phyloP scores from a whole-genome alignment of 1,284 basidiomycete genomes.

The Moesziomyces sp. region DNA sequence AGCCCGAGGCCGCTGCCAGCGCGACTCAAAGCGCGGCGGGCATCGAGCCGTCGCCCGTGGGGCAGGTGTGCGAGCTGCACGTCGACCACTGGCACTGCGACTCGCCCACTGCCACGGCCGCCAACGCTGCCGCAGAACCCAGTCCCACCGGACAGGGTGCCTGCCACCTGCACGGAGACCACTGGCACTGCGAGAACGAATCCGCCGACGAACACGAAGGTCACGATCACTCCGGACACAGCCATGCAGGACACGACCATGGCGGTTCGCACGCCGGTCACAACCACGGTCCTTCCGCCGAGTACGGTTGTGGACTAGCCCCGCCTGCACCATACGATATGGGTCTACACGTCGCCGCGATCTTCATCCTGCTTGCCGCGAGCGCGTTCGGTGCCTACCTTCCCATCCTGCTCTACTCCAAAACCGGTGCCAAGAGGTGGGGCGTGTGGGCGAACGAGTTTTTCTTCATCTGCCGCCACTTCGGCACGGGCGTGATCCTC shows the following conservation, averaged over 20 bases:
- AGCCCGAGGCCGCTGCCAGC: constrained; percentile 5
- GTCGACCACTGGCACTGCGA: constrained; percentile 34
- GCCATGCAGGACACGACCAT: constrained; percentile 20
- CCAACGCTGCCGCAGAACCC: constrained; percentile 14
- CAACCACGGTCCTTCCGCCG: constrained; percentile 66
- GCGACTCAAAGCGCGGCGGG: not conserved
- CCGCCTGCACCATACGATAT: constrained; percentile 67
- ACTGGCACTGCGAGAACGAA: constrained; percentile 44
- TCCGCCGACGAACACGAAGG: constrained; percentile 8
- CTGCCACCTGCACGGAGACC: constrained; percentile 41
- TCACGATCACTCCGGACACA: constrained; percentile 21
- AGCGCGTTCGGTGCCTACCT: constrained; percentile 67
- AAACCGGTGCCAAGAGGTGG: not conserved
- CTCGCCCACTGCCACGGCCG: constrained; percentile 5
- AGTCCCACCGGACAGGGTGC: constrained; percentile 26
- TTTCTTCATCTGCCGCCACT: constrained; percentile 44
- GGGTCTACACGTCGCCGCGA: constrained; percentile 69
- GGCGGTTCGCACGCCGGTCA: constrained; percentile 35
- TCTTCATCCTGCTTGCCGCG: constrained; percentile 69
- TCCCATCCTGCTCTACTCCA: constrained; percentile 68
- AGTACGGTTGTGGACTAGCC: constrained; percentile 66
- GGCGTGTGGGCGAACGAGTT: constrained; percentile 15
- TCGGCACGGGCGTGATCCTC: constrained; percentile 69
- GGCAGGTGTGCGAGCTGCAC: constrained; percentile 25
- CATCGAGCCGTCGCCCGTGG: constrained; percentile 17